A percentile compares a stretch with the other conserved stretches of the same genome.
These are phyloP conservation scores for Penicillium sp. DNA, from an alignment of 2,329 filamentous ascomycete species.

Conservation along the genomic window DNA sequence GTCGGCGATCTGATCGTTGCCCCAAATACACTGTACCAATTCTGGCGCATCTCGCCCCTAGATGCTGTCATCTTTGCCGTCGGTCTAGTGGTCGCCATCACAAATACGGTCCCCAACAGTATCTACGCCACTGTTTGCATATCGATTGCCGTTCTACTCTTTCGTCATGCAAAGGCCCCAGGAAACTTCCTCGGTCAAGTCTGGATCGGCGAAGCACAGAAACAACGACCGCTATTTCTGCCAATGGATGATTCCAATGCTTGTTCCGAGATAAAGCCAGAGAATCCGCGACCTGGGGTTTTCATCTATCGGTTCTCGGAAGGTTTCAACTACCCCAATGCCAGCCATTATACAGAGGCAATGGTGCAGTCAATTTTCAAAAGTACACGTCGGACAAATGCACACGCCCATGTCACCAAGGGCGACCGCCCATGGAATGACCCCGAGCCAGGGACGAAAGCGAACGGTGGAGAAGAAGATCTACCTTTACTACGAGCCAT, in stretches of 20 bases:
- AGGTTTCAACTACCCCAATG: conserved; percentile 90
- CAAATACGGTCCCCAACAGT: conserved; percentile 81
- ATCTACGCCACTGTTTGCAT: conserved; percentile 77
- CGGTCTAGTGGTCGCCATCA: conserved; percentile 80
- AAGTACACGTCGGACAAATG: conserved; percentile 67
- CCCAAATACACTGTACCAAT: conserved; percentile 81
- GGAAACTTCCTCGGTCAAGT: conserved; percentile 80
- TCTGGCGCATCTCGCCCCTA: conserved; percentile 82
- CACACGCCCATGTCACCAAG: conserved; percentile 55
- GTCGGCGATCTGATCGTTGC: conserved; percentile 84
- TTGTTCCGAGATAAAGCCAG: conserved; percentile 71
- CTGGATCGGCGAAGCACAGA: conserved; percentile 55
- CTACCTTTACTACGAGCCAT: conserved; percentile 71
- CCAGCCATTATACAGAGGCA: conserved; percentile 75
- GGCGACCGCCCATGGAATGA: conserved; percentile 91
- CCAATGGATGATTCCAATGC: conserved; percentile 78
- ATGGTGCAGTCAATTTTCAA: conserved; percentile 61
- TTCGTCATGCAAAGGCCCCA: conserved; percentile 69
- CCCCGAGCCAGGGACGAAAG: conserved; percentile 56
- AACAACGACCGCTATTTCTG: conserved; percentile 69
- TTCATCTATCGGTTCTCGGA: conserved; percentile 91
- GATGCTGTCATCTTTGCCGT: conserved; percentile 87
- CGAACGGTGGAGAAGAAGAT: conserved; percentile 12
- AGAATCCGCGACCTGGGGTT: conserved; percentile 75
- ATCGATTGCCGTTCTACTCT: conserved; percentile 70